A percentile compares a stretch with the other conserved stretches of the same genome.
phyloP scores from a whole-genome alignment of 1,284 basidiomycete species.

The Melampsora americana region DNA sequence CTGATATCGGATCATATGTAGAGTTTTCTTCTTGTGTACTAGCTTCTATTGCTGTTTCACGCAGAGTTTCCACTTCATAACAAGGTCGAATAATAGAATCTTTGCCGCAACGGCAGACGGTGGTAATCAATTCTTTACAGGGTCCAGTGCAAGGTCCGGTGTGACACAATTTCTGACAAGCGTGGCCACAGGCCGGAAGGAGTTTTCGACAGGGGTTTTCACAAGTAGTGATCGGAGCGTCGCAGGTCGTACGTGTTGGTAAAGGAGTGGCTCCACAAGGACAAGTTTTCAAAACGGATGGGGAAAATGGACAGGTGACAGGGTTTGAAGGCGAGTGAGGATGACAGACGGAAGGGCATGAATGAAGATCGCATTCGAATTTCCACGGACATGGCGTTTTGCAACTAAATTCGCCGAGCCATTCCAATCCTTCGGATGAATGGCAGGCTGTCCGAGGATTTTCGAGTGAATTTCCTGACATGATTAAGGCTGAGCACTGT shows the following conservation, averaged over 20 bases:
- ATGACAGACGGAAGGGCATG: slow-evolving; percentile 37
- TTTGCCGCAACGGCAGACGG: slow-evolving; percentile 31
- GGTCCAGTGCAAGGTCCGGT: slow-evolving; percentile 19
- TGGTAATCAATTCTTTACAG: slow-evolving; percentile 26
- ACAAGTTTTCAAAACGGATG: slow-evolving; percentile 13
- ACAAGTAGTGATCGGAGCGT: slow-evolving; percentile 35
- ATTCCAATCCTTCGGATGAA: slow-evolving; percentile 14
- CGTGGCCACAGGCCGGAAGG: slow-evolving; percentile 26
- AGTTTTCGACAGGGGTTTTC: slow-evolving; percentile 20
- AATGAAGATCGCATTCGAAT: slow-evolving; percentile 36
- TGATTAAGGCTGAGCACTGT: slow-evolving; percentile 18
- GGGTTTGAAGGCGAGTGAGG: slow-evolving; percentile 17
- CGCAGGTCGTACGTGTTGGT: slow-evolving; percentile 1
- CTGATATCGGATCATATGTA: background rate
- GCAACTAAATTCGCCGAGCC: slow-evolving; percentile 35
- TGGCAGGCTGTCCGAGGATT: background rate
- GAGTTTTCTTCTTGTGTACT: background rate
- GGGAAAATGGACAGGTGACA: slow-evolving; percentile 31
- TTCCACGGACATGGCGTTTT: slow-evolving; percentile 25
- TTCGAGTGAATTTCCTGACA: background rate
- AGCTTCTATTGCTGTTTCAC: slow-evolving; percentile 11
- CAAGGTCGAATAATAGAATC: slow-evolving; percentile 30
- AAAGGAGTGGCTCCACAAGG: slow-evolving; percentile 19
- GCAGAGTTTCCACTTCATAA: slow-evolving; percentile 24
- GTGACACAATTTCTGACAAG: slow-evolving; percentile 23